Evolutionary conservation across 768 basidiomycete species (phyloP).

Genomic region (Cystofilobasidium bisporidii): DNA sequence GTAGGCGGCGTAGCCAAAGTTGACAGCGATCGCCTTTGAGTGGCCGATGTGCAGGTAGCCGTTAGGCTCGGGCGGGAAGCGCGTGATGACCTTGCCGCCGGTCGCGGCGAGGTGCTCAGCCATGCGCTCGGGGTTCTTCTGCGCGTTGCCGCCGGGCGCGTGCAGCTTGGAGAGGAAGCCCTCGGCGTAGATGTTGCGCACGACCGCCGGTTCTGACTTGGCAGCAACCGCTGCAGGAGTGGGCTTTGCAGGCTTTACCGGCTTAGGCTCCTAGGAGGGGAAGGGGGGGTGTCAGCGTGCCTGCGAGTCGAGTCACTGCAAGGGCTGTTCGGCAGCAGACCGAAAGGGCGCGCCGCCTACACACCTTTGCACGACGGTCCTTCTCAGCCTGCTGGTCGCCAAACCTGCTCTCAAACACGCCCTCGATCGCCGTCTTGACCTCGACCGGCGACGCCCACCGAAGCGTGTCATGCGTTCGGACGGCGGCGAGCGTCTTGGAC

Average conservation of each 20-base stretch:
- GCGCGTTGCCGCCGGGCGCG: slow-evolving; percentile 86
- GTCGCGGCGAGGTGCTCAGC: slow-evolving; percentile 73
- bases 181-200: slow-evolving; percentile 63
- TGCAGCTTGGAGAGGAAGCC: slow-evolving; percentile 89
- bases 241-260: slow-evolving; percentile 20
- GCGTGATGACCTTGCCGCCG: slow-evolving; percentile 75
- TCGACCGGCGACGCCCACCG: slow-evolving; percentile 79
- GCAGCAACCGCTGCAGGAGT: not conserved
- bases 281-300: not conserved
- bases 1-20: slow-evolving; percentile 96
- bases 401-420: slow-evolving; percentile 56
- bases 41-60: slow-evolving; percentile 78
- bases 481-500: slow-evolving; percentile 35
- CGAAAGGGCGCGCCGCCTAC: not conserved
- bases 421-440: slow-evolving; percentile 70
- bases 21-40: slow-evolving; percentile 95
- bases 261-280: slow-evolving; percentile 38
- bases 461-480: slow-evolving; percentile 42
- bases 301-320: no score
- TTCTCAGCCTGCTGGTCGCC: slow-evolving; percentile 62
- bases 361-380: slow-evolving; percentile 45
- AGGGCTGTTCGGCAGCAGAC: no score
- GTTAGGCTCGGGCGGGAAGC: slow-evolving; percentile 98
- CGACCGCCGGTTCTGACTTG: slow-evolving; percentile 39
- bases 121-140: slow-evolving; percentile 65